Base-by-base conservation (phyloP, 495 filamentous ascomycete species). In the Aspergillus taichungensis region DNA sequence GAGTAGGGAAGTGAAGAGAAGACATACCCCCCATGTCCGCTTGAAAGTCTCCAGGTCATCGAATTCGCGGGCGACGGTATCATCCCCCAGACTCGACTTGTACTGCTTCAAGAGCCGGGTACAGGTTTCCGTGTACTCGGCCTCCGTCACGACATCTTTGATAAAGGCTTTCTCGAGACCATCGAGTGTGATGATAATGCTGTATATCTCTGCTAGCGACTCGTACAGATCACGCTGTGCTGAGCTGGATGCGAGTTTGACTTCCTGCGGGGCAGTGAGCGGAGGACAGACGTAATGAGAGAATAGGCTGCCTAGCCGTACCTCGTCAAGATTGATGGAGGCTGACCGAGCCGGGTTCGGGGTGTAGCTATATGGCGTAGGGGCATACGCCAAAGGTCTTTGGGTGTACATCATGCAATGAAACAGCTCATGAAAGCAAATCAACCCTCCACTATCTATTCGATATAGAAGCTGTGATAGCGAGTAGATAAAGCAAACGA, bases 81-180 rank as follows among this genome's bases (percentile, higher is more conserved):
- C 89, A 62, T 95, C 87, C 18, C 83, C 83, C 24, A 97, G 63
- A 46, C 90, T 88, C 27, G 88, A 91, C 62, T 92, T 94, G 72
- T 99, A 99, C 63, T 99, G 92, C 69, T 95, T 94, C 53, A 99
- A 66, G 37, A 95, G 75, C 30, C 94, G 78, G 51, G 85, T 82
- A 69, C 92, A 99, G 45, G 87, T 94, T 57, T 95, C 91, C 5
- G 92, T 94, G 64, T 98, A 98, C 57, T 95, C 88, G 45, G 73
- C 71, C 60, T 96, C 90, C 6, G 83, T 78, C 35, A 99, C 87
- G 12, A 88, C 90, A 72, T 99, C 92, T 64, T 94, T 91, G 37
- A 97, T 82, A 68, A 91, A 97, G 10, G 92, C 94, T 61, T 94
- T 95, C 57, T 99, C 92, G 6, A 99, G 74, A 42, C 90, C 90